Percentiles rank a stretch among this genome's conserved stretches.
phyloP scores from a whole-genome alignment of 2,329 filamentous ascomycete species.

The Fusarium luffae region DNA sequence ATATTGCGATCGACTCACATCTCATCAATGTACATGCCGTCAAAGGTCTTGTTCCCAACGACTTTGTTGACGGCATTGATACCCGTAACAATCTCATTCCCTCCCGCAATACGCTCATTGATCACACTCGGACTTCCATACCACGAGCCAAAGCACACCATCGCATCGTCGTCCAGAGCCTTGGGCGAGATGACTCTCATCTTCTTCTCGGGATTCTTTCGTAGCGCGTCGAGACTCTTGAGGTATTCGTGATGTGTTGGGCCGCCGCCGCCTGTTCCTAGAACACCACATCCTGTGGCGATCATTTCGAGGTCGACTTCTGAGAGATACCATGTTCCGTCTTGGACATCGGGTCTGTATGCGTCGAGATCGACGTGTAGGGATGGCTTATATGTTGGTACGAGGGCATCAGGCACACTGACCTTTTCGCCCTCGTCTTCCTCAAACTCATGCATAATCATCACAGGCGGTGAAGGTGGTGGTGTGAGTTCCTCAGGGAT shows the following conservation, averaged over 20 bases:
- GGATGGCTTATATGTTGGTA: constrained; percentile 48
- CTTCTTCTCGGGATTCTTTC: constrained; percentile 48
- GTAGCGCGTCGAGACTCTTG: constrained; percentile 53
- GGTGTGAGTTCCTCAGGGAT: constrained; percentile 45
- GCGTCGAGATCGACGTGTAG: constrained; percentile 45
- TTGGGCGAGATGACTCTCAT: constrained; percentile 56
- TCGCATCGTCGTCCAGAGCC: constrained; percentile 52
- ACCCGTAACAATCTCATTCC: constrained; percentile 52
- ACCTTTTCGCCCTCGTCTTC: constrained; percentile 44
- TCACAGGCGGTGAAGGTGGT: constrained; percentile 34
- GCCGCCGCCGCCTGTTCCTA: constrained; percentile 54
- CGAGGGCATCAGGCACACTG: constrained; percentile 45
- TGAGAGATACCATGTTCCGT: constrained; percentile 51
- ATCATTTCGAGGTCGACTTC: constrained; percentile 53
- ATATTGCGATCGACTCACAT: constrained; percentile 46
- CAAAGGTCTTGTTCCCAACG: constrained; percentile 47
- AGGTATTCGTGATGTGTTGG: constrained; percentile 58
- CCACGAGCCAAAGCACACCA: constrained; percentile 57
- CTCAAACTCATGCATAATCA: constrained; percentile 18
- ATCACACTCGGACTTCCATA: constrained; percentile 58
- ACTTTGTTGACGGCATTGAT: constrained; percentile 52
- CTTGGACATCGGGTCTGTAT: constrained; percentile 48
- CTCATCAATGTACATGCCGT: constrained; percentile 52
- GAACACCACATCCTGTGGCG: constrained; percentile 50
- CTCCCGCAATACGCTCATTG: constrained; percentile 52